Base-by-base conservation (phyloP, 2,329 filamentous ascomycete genomes). In the Exophiala aquamarina region DNA sequence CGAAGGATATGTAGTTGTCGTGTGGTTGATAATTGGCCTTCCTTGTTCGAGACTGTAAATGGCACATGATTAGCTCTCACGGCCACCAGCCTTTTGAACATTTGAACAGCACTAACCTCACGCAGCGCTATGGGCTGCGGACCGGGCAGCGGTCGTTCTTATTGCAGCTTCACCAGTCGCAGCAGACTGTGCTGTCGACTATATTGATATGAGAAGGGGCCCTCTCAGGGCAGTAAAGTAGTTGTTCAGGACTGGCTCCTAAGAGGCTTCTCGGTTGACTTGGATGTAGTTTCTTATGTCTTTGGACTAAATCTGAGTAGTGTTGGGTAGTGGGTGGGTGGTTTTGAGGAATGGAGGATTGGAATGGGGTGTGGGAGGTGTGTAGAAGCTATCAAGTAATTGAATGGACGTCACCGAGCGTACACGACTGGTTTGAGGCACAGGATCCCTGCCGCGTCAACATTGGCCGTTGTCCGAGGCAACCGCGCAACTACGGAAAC, bases 71-170 rank as follows among this genome's bases (percentile, higher is more conserved):
- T 36, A 50, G 44, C 36, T 39, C 11, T 26, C 23, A 26, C 23
- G 23, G 23, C 11, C 23, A 11, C 23, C 23, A 26, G 31, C 10
- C 32, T 21, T 15, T 21, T 26, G 17, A 26, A 29, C 9, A 11
- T 21, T 43, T 3, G 28, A 20, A 43, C 11, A 19, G 14, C 35
- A 60, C 73, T 59, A 68, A 89, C 86, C 85, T 90, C 84, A 84
- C 84, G 84, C 84, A 89, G 83, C 79, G 83, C 84, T 86, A 87
- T 83, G 84, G 49, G 82, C 83, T 81, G 78, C 79, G 50, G 82
- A 85, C 84, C 85, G 85, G 86, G 85, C 83, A 77, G 72, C 70
- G 66, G 65, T 70, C 49, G n/a, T 51, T 50, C 21, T 49, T 44
- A 39, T 52, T 32, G 44, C 23, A 35, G 29, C 46, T 47, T 45